These are phyloP conservation scores for Amanita rubescens DNA, from an alignment of 768 basidiomycete species.

Conservation along the genomic window DNA sequence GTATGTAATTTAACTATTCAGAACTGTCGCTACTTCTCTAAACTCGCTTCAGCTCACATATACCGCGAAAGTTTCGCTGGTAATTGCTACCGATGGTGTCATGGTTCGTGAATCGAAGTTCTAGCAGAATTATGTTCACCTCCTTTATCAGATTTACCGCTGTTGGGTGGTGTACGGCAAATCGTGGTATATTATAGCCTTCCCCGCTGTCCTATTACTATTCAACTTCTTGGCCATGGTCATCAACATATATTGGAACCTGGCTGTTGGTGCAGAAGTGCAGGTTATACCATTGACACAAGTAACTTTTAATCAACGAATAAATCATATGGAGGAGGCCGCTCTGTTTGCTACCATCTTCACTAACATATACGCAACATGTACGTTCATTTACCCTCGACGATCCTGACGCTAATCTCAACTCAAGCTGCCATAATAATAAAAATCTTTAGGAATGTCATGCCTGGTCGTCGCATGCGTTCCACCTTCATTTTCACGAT, in stretches of 20 bases:
- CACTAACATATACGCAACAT: not conserved
- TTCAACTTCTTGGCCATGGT: not conserved
- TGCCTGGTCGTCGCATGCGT: not conserved
- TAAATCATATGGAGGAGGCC: not conserved
- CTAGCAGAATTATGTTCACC: not conserved
- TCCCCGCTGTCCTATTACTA: not conserved
- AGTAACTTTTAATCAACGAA: not conserved
- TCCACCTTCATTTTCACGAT: not conserved
- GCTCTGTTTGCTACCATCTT: not conserved
- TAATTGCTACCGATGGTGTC: not conserved
- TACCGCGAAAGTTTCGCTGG: not conserved
- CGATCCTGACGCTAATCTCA: not conserved
- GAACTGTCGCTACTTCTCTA: not conserved
- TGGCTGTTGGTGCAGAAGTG: not conserved
- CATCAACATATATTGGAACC: not conserved
- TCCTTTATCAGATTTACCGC: not conserved
- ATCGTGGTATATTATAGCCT: not conserved
- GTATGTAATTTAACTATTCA: not conserved
- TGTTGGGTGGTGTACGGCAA: not conserved
- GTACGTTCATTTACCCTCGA: not conserved
- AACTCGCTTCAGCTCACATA: not conserved
- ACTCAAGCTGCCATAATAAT: not conserved
- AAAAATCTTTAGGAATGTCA: not conserved
- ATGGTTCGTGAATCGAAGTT: not conserved
- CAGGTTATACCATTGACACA: not conserved